Percentiles rank a stretch among this genome's conserved stretches.
These are phyloP conservation scores for Erysimum pusillum DNA, from an alignment of 441 rosid genomes.

Conservation along the genomic window DNA sequence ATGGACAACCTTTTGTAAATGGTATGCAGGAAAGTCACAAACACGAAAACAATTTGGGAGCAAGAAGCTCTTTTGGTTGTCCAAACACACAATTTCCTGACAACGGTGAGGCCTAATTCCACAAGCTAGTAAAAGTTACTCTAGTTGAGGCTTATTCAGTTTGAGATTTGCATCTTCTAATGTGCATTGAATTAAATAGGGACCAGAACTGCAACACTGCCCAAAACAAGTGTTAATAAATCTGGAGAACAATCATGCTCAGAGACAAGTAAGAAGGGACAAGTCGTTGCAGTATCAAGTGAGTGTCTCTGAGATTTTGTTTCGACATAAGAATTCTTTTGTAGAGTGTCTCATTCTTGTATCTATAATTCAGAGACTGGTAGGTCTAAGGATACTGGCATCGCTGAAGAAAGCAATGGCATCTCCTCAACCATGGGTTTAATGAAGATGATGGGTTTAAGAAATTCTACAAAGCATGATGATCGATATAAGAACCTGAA, in stretches of 20 bases:
- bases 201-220: slow-evolving; percentile 44
- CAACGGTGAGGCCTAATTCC: slow-evolving; percentile 42
- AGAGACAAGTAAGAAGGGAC: slow-evolving; percentile 56
- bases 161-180: slow-evolving; percentile 35
- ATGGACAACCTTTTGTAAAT: slow-evolving; percentile 49
- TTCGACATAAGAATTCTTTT: slow-evolving; percentile 20
- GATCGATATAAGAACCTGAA: slow-evolving; percentile 55
- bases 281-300: slow-evolving; percentile 54
- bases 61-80: slow-evolving; percentile 50
- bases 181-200: slow-evolving; percentile 45
- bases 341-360: slow-evolving; percentile 34
- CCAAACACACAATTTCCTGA: slow-evolving; percentile 44
- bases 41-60: slow-evolving; percentile 44
- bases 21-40: slow-evolving; percentile 49
- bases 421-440: slow-evolving; percentile 51
- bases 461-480: slow-evolving; percentile 61
- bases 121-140: slow-evolving; percentile 21
- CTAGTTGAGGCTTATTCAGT: slow-evolving; percentile 34
- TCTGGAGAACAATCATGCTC: slow-evolving; percentile 50
- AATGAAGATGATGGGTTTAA: slow-evolving; percentile 69
- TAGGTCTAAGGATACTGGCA: slow-evolving; percentile 46
- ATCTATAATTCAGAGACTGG: slow-evolving; percentile 50
- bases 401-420: slow-evolving; percentile 53
- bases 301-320: slow-evolving; percentile 38
- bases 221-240: slow-evolving; percentile 45